These are phyloP conservation scores for Phytopythium vexans DNA, from an alignment of 352 stramenopile genomes.

Conservation along the genomic window DNA sequence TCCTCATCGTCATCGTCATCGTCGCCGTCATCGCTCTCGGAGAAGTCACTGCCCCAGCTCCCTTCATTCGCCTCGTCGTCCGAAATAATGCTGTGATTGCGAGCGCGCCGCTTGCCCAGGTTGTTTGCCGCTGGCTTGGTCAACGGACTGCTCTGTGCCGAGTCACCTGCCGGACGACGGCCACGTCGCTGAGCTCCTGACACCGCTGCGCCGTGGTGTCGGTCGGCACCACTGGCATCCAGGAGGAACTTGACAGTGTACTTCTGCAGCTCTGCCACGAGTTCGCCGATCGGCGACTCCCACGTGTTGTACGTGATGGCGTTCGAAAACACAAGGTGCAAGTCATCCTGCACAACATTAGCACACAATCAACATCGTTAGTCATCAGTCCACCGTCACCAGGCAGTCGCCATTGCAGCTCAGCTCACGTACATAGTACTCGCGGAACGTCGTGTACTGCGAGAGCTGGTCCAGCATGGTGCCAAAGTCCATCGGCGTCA, in stretches of 20 bases:
- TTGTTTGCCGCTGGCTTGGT: constrained; percentile 13
- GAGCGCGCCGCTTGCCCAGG: constrained; percentile 30
- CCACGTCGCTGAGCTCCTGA: not conserved
- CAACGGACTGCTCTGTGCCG: constrained; percentile 18
- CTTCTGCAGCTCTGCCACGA: constrained; percentile 65
- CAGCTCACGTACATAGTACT: constrained; percentile 73
- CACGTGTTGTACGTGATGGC: constrained; percentile 79
- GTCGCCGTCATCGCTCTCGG: constrained; percentile 41
- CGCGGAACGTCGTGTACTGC: constrained; percentile 60
- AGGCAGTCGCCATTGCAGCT: not conserved
- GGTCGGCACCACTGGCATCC: constrained; percentile 44
- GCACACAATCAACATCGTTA: not conserved
- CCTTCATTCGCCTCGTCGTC: constrained; percentile 49
- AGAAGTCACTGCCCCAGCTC: constrained; percentile 44
- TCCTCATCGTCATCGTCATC: constrained; percentile 60
- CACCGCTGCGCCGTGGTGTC: constrained; percentile 11
- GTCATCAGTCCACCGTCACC: constrained; percentile 6
- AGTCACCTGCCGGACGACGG: constrained; percentile 2
- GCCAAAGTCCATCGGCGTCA: constrained; percentile 92
- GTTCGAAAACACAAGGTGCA: constrained; percentile 77
- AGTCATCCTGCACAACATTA: constrained; percentile 40
- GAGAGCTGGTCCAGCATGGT: constrained; percentile 87
- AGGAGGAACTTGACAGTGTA: constrained; percentile 75
- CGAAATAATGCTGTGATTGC: constrained; percentile 15
- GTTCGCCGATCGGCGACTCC: constrained; percentile 48